Percentiles rank a stretch among this genome's conserved stretches.
Evolutionary conservation across 148 eudicot species (phyloP).

Genomic region (Fallopia convolvulus): DNA sequence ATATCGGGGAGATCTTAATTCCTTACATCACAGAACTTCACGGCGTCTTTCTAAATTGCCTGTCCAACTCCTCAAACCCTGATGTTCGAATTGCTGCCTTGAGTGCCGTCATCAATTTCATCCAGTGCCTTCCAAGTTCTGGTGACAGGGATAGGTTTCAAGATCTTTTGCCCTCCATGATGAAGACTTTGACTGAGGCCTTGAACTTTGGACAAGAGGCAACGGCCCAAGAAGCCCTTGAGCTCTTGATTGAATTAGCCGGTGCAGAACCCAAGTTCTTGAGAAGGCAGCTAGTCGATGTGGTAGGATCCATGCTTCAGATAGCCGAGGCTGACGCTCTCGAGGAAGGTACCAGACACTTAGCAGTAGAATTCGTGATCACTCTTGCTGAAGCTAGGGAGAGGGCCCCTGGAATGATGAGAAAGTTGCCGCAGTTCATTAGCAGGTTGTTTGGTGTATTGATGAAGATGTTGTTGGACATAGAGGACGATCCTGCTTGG

Average conservation of each 20-base stretch:
- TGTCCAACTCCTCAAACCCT: conserved; percentile 27
- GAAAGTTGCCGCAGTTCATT: conserved; percentile 54
- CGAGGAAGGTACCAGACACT: conserved; percentile 76
- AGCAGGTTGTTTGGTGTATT: conserved; percentile 33
- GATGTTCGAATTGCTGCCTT: conserved; percentile 77
- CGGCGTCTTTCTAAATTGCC: conserved; percentile 51
- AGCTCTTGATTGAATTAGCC: conserved; percentile 69
- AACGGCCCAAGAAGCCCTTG: conserved; percentile 79
- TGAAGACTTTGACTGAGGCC: conserved; percentile 76
- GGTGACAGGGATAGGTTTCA: conserved; percentile 69
- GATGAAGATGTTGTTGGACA: conserved; percentile 37
- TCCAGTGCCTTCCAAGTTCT: conserved; percentile 52
- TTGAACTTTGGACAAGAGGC: conserved; percentile 65
- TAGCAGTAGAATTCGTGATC: conserved; percentile 58
- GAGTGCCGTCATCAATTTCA: conserved; percentile 67
- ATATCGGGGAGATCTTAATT: conserved; percentile 57
- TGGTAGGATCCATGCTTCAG: conserved; percentile 84
- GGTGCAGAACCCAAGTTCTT: conserved; percentile 80
- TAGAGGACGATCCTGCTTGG: conserved; percentile 41
- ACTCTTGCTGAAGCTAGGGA: conserved; percentile 51
- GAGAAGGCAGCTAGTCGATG: conserved; percentile 68
- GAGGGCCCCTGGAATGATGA: conserved; percentile 59
- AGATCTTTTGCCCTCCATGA: conserved; percentile 77
- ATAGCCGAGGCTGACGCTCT: conserved; percentile 74
- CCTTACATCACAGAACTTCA: conserved; percentile 55